phyloP scores from a whole-genome alignment of 352 stramenopile genomes.

The Phytophthora pini region DNA sequence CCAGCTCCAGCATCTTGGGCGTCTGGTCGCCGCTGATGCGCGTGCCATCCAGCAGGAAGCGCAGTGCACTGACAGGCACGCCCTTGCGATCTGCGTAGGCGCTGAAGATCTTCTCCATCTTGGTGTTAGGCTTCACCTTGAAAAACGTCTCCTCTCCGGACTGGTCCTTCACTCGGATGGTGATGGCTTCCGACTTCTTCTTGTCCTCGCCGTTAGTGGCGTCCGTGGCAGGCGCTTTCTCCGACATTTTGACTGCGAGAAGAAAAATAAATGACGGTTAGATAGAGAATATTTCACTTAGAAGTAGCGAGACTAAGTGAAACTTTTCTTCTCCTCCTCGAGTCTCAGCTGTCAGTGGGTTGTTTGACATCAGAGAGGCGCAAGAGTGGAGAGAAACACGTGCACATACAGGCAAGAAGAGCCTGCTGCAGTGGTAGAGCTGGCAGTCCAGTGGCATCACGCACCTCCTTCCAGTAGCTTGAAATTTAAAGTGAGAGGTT shows the following conservation, averaged over 20 bases:
- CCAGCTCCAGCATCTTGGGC: conserved; percentile 96
- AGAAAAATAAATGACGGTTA: conserved; percentile 12
- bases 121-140: conserved; percentile 99
- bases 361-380: not conserved
- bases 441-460: not conserved
- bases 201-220: conserved; percentile 64
- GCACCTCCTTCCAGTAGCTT: conserved; percentile 26
- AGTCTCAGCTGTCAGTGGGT: not conserved
- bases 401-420: not conserved
- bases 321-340: conserved; percentile 13
- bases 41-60: conserved; percentile 97
- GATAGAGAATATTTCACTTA: conserved; percentile 1
- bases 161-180: conserved; percentile 91
- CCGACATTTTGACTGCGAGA: conserved; percentile 50
- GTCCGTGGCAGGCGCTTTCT: conserved; percentile 59
- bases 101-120: conserved; percentile 99
- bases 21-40: conserved; percentile 95
- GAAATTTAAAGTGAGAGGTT: conserved; percentile 30
- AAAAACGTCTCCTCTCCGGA: conserved; percentile 97
- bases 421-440: not conserved
- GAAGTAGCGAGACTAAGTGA: conserved; percentile 16
- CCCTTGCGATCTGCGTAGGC: conserved; percentile 96
- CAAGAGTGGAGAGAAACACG: not conserved
- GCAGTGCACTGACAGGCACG: conserved; percentile 87
- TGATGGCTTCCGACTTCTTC: conserved; percentile 90